Evolutionary conservation across 441 rosid genomes (phyloP), one percentile per base, ranked within the genome.

Genomic region (Flueggea neowawraea): DNA sequence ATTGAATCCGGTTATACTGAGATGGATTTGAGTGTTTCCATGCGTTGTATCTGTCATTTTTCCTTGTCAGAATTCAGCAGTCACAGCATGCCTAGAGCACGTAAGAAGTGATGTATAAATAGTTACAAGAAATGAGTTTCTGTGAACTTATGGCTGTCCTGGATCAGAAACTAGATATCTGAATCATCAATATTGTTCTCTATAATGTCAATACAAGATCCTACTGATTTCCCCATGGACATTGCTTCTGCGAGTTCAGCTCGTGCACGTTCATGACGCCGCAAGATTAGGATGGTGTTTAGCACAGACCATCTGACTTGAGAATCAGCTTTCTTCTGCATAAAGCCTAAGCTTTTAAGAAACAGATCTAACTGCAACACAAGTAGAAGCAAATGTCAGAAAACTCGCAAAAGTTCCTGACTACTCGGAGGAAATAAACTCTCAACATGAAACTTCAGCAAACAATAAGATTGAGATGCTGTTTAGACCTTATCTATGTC

Each of bases 271-370:
- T 83, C 76, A 12, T 94, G 97, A 15, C 95, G 86, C 32, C 97
- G 90, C 79, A 87, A 68, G 13, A 90, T 70, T 41, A 91, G 63
- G 22, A 89, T 64, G 9, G 91, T 89, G 74, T 84, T 90, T 64
- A 90, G 79, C 0, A 87, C 85, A 32, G 97, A 83, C 99, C 99
- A 89, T 65, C 99, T 76, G 33, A 94, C 89, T 66, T 85, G 95
- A 7, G 97, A 90, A 64, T 94, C 93, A 10, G 82, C 95, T 68
- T 94, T 89, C 90, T 89, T 90, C 70, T 87, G 96, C 22, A 97
- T 84, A 66, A 94, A 94, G 16, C 95, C 96, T 74, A 87, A 84
- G 68, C 97, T 73, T 61, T 80, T 80, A 41, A 94, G 81, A 72
- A 89, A 60, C 63, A 55, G 28, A 76, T 94, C 97, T 83, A 94